phyloP scores from a whole-genome alignment of 2,329 filamentous ascomycete genomes.

The Claviceps sp. region DNA sequence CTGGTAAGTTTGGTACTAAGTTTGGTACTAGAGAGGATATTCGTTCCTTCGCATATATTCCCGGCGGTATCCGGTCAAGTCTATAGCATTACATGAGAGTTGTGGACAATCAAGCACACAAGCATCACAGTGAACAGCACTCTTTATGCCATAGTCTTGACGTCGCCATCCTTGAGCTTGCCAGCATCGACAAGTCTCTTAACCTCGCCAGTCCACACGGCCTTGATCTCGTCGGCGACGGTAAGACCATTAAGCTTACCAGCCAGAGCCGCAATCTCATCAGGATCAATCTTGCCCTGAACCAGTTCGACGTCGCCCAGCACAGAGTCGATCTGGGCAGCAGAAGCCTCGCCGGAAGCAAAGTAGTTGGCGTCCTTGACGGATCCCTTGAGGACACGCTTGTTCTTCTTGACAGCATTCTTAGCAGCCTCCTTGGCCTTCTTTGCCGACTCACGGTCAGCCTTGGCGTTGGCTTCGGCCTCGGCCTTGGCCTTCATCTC shows the following conservation, averaged over 20 bases:
- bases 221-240: conserved; percentile 73
- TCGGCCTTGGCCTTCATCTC: conserved; percentile 70
- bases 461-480: conserved; percentile 77
- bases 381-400: conserved; percentile 84
- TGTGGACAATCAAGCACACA: neutral
- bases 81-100: neutral
- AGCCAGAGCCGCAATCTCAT: conserved; percentile 77
- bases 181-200: conserved; percentile 66
- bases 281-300: conserved; percentile 76
- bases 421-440: conserved; percentile 98
- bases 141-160: conserved; percentile 46
- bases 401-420: conserved; percentile 99
- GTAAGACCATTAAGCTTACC: conserved; percentile 68
- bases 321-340: conserved; percentile 67
- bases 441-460: conserved; percentile 69
- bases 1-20: neutral
- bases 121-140: neutral
- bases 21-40: neutral
- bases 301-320: conserved; percentile 76
- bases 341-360: conserved; percentile 53
- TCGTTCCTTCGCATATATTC: neutral
- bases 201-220: conserved; percentile 64
- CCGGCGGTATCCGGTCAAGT: neutral
- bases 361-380: conserved; percentile 99
- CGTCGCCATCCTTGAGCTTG: conserved; percentile 74